Evolutionary conservation across 208 protist genomes (phyloP), one percentile per base, ranked within the genome.

Genomic region (Leishmania arabica): DNA sequence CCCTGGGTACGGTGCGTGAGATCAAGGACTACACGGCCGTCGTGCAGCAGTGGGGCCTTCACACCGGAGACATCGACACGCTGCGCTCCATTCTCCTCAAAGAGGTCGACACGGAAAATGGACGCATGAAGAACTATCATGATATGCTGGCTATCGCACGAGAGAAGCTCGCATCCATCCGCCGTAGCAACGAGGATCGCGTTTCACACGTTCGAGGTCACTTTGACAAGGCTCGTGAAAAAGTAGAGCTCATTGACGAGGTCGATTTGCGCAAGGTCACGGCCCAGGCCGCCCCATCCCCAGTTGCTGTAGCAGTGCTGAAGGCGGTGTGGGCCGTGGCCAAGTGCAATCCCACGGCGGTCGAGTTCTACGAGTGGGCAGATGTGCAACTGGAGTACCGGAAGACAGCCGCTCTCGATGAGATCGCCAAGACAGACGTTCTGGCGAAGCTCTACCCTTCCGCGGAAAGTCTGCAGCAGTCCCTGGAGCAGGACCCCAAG

Each of bases 311-410:
- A 71, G 87, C 85, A 34, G 89, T 95, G 27, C 83, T 95, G 76
- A 92, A 89, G 80, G 83, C 82, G 19, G 91, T 82, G 21, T 86
- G 90, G 56, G 88, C 89, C 11, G 75, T 95, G 45, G 87, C 86
- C 34, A 78, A 87, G 71, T 89, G 89, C 75, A 88, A 95, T 68
- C 84, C 91, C n/a, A 90, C 83, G 11, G 80, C 91, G 21, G 89
- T 86, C 31, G 86, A 91, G 80, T 93, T 88, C 77, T 89, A 89
- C 75, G 84, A 87, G 40, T 95, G 91, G 91, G 73, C 83, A 2
- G 89, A 95, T 49, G 86, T 95, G 70, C 91, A 92, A 71, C 77
- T 89, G 68, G 91, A 91, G 79, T 92, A 90, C 83, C 84, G 88
- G 17, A 90, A 84, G 80, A 66, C 73, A 45, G 66, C 78, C 76